Conservation (phyloP, 257 asterid genomes). For the Ballota nigra region DNA sequence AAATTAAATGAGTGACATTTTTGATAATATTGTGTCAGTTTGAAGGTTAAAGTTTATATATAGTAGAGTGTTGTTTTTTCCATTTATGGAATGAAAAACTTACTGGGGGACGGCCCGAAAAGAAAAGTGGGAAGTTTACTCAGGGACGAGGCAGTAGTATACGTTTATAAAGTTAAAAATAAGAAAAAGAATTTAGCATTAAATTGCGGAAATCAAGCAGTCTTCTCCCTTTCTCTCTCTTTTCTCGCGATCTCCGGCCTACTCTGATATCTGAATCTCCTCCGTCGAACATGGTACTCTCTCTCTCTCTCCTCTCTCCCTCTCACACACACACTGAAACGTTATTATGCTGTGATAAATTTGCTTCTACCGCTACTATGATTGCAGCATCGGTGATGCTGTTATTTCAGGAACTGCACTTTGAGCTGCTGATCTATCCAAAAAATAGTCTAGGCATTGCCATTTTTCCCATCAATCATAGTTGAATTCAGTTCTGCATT, state of each 20-base stretch:
- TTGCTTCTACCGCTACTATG: background rate
- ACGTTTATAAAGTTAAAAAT: too few relatives aligned
- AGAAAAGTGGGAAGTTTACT: too few relatives aligned
- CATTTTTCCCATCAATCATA: background rate
- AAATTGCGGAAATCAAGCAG: background rate
- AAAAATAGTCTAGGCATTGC: background rate
- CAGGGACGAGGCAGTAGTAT: too few relatives aligned
- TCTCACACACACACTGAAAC: background rate
- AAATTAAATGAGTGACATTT: too few relatives aligned
- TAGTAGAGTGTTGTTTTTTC: too few relatives aligned
- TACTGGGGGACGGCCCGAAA: too few relatives aligned
- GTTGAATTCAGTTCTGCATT: background rate
- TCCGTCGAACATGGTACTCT: constrained; percentile 34
- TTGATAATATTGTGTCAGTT: too few relatives aligned
- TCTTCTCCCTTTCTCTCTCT: background rate
- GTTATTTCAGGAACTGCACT: background rate
- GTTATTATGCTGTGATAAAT: background rate
- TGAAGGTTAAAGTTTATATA: too few relatives aligned
- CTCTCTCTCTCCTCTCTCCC: constrained; percentile 19
- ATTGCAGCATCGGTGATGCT: background rate
- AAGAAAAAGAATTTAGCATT: background rate
- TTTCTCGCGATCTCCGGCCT: constrained; percentile 20
- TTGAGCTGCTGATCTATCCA: constrained; percentile 8
- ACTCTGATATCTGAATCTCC: constrained; percentile 19
- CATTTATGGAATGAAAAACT: too few relatives aligned